These are phyloP conservation scores for Sherardia arvensis DNA, from an alignment of 257 asterid species.

Conservation along the genomic window DNA sequence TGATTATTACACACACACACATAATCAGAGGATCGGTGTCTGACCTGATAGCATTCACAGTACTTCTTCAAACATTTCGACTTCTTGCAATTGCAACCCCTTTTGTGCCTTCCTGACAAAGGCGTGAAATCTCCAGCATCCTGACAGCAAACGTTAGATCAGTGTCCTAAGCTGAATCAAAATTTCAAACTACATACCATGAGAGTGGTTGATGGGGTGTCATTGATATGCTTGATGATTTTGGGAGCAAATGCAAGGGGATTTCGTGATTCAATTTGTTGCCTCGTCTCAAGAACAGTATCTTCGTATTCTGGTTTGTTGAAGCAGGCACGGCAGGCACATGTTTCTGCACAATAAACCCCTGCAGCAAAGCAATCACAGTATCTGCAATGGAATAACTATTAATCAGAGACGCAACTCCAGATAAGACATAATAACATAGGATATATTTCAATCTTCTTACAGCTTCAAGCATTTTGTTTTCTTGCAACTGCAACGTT, in stretches of 20 bases:
- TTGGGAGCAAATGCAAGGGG: slow-evolving; percentile 75
- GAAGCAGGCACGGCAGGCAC: slow-evolving; percentile 68
- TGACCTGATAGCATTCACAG: slow-evolving; percentile 86
- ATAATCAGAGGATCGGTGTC: background rate
- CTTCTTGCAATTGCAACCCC: slow-evolving; percentile 87
- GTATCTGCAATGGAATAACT: slow-evolving; percentile 41
- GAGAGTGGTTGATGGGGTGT: slow-evolving; percentile 27
- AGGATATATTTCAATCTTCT: slow-evolving; percentile 17
- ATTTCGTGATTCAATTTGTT: slow-evolving; percentile 56
- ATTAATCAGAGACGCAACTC: slow-evolving; percentile 4
- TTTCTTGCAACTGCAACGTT: slow-evolving; percentile 77
- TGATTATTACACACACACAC: background rate
- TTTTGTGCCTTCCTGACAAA: slow-evolving; percentile 65
- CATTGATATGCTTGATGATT: slow-evolving; percentile 27
- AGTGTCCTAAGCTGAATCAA: slow-evolving; percentile 1
- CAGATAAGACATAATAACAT: background rate
- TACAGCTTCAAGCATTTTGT: slow-evolving; percentile 75
- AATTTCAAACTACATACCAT: slow-evolving; percentile 21
- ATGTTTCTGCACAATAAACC: slow-evolving; percentile 53
- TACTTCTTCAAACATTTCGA: slow-evolving; percentile 78
- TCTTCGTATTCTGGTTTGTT: slow-evolving; percentile 58
- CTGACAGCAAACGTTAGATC: slow-evolving; percentile 25
- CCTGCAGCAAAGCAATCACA: slow-evolving; percentile 88
- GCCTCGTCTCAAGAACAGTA: slow-evolving; percentile 45
- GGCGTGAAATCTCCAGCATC: slow-evolving; percentile 42